Percentiles rank a stretch among this genome's conserved stretches.
phyloP scores from a whole-genome alignment of 441 rosid species.

The Adansonia grandidieri region DNA sequence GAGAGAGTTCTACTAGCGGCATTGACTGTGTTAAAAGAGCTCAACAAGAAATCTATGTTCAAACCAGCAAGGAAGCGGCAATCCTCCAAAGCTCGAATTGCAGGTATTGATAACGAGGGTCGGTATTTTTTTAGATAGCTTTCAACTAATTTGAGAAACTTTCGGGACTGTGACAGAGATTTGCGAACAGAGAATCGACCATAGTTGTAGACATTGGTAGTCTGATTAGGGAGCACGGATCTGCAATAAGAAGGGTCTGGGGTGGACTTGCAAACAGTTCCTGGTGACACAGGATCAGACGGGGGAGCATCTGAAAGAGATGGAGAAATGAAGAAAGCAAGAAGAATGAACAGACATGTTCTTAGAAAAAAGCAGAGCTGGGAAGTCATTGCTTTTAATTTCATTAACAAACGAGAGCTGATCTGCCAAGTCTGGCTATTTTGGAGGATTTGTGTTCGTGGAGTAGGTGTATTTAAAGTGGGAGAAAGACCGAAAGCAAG shows the following conservation, averaged over 20 bases:
- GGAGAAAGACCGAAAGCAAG: background rate
- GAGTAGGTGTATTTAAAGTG: constrained; percentile 28
- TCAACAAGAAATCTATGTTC: constrained; percentile 63
- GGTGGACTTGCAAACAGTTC: constrained; percentile 56
- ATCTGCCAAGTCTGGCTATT: background rate
- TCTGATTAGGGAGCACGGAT: constrained; percentile 59
- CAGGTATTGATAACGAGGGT: constrained; percentile 42
- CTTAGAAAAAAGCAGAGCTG: constrained; percentile 19
- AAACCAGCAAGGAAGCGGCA: constrained; percentile 58
- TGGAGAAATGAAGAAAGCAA: constrained; percentile 30
- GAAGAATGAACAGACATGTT: constrained; percentile 24
- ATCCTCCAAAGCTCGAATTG: constrained; percentile 72
- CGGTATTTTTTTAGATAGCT: constrained; percentile 42
- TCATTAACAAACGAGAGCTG: background rate
- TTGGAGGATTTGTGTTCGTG: background rate
- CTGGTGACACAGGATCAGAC: constrained; percentile 33
- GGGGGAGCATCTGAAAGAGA: constrained; percentile 34
- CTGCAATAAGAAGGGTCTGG: constrained; percentile 76
- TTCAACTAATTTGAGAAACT: constrained; percentile 54
- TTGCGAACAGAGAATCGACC: constrained; percentile 61
- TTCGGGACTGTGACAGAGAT: constrained; percentile 66
- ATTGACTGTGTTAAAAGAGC: constrained; percentile 52
- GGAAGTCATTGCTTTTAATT: constrained; percentile 33
- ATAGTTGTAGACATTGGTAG: constrained; percentile 48
- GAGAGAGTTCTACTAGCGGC: constrained; percentile 42